Base-by-base conservation (phyloP, 495 filamentous ascomycete genomes). In the Daldinia vernicosa region DNA sequence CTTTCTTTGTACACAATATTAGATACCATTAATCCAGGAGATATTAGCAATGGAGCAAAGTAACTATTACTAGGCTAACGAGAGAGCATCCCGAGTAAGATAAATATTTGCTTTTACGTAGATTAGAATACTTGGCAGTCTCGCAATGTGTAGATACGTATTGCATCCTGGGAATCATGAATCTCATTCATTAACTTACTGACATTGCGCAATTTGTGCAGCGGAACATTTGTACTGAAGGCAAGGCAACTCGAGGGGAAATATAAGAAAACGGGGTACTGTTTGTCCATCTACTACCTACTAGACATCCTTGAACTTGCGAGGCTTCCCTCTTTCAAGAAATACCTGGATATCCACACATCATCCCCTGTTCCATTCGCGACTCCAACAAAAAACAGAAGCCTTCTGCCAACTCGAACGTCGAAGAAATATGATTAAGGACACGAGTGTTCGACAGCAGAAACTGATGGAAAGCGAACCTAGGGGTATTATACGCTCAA, bases 401-500 rank as follows among this genome's bases (percentile, higher is more conserved):
- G 43, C 43, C 55, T 51, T 56, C 60, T 67, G 64, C 64, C 60
- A 57, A 62, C 70, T 60, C 53, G 64, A 68, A 72, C 37, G 56
- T 64, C 60, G 60, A 72, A 71, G 57, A 63, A 68, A 58, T 15
- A 50, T 45, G 60, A 60, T 32, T 54, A 50, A 50, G 56, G 32
- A 35, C 40, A 35, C 37, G 40, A 12, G 58, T 52, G 26, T 63
- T 63, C 67, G 70, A 69, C 39, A 66, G 51, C 51, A 45, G 58
- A 53, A 66, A 52, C 26, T 51, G 62, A 66, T 28, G 63, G 59
- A 63, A 19, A 35, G 56, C 33, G 45, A 66, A 63, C 40, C 32
- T 32, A 60, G 50, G 73, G 75, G 75, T 77, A 77, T 77, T 70
- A 76, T 74, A 69, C 60, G 75, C 70, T n/a, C 57, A 63, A 75